Evolutionary conservation across 768 basidiomycete species (phyloP).

Genomic region (Russula olivacea): DNA sequence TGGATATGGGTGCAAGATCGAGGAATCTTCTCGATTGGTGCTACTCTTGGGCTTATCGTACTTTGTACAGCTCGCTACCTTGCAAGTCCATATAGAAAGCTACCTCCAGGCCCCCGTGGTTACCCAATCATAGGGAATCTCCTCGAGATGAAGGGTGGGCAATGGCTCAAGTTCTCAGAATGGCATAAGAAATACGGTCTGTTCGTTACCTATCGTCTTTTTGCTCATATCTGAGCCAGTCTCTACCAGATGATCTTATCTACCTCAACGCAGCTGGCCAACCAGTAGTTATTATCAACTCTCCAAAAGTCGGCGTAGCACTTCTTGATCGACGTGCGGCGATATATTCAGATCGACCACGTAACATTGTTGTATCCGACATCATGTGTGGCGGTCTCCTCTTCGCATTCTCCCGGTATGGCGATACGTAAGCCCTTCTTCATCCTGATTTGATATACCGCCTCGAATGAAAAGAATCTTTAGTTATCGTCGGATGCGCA

Average conservation of each 20-base stretch:
- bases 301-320: neutral
- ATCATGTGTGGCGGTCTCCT: neutral
- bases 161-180: neutral
- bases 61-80: neutral
- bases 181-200: neutral
- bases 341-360: neutral
- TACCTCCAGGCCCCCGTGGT: neutral
- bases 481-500: neutral
- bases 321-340: neutral
- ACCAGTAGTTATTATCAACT: neutral
- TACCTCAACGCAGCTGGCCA: neutral
- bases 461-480: neutral
- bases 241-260: neutral
- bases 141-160: neutral
- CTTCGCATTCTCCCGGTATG: neutral
- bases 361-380: neutral
- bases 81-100: neutral
- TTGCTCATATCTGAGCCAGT: neutral
- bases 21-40: neutral
- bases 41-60: neutral
- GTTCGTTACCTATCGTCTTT: neutral
- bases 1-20: neutral
- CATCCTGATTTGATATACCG: neutral
- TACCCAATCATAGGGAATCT: neutral
- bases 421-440: neutral